Conservation (phyloP, 2,329 filamentous ascomycete genomes). For the Botrytis porri region DNA sequence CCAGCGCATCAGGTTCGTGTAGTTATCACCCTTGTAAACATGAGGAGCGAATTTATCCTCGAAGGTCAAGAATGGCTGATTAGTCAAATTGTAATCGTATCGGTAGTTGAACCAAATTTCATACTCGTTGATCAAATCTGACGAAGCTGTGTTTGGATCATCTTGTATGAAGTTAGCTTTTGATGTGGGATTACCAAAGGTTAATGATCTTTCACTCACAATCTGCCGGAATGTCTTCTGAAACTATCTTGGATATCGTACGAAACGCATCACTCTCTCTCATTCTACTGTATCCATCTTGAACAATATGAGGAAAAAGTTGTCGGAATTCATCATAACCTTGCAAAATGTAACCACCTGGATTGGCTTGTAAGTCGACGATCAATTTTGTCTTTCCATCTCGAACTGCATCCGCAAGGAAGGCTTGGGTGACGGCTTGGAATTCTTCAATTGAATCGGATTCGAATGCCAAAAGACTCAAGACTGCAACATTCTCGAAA, state of each 20-base stretch:
- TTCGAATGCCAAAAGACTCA: constrained; percentile 34
- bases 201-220: constrained; percentile 12
- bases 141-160: constrained; percentile 29
- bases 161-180: constrained; percentile 19
- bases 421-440: constrained; percentile 34
- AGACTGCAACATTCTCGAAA: constrained; percentile 36
- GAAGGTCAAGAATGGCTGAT: constrained; percentile 30
- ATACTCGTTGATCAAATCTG: constrained; percentile 25
- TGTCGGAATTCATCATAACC: constrained; percentile 50
- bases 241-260: constrained; percentile 29
- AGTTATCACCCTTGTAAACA: constrained; percentile 27
- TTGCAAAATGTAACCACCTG: constrained; percentile 51
- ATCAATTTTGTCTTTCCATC: constrained; percentile 57
- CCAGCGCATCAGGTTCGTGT: constrained; percentile 32
- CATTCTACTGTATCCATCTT: constrained; percentile 32
- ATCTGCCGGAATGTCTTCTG: constrained; percentile 25
- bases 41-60: constrained; percentile 33
- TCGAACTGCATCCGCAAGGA: constrained; percentile 47
- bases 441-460: constrained; percentile 32
- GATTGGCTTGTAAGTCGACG: constrained; percentile 61
- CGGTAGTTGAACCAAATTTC: constrained; percentile 33
- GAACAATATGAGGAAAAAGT: constrained; percentile 37
- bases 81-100: constrained; percentile 32
- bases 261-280: constrained; percentile 31
- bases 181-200: too few relatives aligned